Evolutionary conservation across 345 rosid species (phyloP).

Genomic region (Carallia pectinifolia): DNA sequence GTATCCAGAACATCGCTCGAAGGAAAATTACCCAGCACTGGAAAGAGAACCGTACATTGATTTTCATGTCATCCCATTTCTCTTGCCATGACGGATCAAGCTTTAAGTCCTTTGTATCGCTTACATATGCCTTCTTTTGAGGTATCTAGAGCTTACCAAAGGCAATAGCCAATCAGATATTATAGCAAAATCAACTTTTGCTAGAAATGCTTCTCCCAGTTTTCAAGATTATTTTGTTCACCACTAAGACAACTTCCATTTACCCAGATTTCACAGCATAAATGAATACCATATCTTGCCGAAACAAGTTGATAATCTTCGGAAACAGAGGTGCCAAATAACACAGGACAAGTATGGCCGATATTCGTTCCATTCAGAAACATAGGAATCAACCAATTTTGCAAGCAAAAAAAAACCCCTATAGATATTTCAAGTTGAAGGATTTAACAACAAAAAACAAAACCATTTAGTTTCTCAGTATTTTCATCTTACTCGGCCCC

Average conservation of each 20-base stretch:
- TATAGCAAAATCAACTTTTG: no score
- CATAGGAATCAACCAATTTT: no score
- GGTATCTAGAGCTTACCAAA: slow-evolving; percentile 97
- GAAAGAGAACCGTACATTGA: slow-evolving; percentile 54
- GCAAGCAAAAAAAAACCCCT: no score
- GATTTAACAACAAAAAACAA: no score
- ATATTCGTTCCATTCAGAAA: neutral
- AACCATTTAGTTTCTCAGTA: no score
- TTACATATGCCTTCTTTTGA: slow-evolving; percentile 41
- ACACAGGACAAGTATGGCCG: slow-evolving; percentile 33
- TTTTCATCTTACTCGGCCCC: no score
- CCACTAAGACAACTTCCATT: slow-evolving; percentile 5
- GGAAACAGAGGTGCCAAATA: slow-evolving; percentile 92
- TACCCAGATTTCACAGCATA: slow-evolving; percentile 20
- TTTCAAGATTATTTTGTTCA: no score
- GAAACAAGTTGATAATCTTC: slow-evolving; percentile 73
- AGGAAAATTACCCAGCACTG: no score
- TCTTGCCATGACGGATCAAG: slow-evolving; percentile 87
- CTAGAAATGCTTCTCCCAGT: no score
- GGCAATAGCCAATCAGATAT: slow-evolving; percentile 44
- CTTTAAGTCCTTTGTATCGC: slow-evolving; percentile 90
- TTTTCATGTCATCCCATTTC: slow-evolving; percentile 99
- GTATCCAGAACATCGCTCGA: no score
- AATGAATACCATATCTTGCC: slow-evolving; percentile 92
- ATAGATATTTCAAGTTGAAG: no score